These are phyloP conservation scores for Physaria fendleri DNA, from an alignment of 345 rosid genomes.

Conservation along the genomic window DNA sequence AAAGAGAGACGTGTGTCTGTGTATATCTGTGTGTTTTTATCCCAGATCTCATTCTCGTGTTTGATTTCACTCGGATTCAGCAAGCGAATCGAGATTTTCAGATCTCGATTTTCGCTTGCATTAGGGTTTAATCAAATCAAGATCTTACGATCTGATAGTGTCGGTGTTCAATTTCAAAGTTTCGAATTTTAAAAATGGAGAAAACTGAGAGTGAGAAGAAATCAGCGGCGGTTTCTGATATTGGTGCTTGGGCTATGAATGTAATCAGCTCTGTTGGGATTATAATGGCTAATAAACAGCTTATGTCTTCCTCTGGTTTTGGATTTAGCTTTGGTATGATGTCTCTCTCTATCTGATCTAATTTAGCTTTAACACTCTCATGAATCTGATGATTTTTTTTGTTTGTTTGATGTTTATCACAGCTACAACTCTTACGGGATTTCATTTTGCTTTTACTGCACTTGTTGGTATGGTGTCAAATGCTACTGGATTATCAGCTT, in stretches of 20 bases:
- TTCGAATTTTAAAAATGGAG: constrained; percentile 1
- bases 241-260: constrained; percentile 96
- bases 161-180: not conserved
- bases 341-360: not conserved
- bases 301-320: constrained; percentile 74
- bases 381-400: not conserved
- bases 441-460: too few species aligned
- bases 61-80: not conserved
- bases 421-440: too few species aligned
- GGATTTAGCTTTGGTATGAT: constrained; percentile 69
- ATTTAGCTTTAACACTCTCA: not conserved
- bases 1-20: constrained; percentile 10
- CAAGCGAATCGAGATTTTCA: constrained; percentile 17
- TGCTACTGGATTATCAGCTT: too few species aligned
- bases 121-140: not conserved
- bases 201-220: constrained; percentile 56
- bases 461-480: too few species aligned
- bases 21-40: not conserved
- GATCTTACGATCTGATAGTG: constrained; percentile 20
- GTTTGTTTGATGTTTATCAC: too few species aligned
- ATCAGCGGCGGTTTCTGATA: constrained; percentile 65
- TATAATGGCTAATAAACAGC: constrained; percentile 97
- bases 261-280: constrained; percentile 87
- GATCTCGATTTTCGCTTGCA: constrained; percentile 30
- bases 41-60: constrained; percentile 1